Base-by-base conservation (phyloP, 2,329 filamentous ascomycete species). In the Dactylonectria estremocensis region DNA sequence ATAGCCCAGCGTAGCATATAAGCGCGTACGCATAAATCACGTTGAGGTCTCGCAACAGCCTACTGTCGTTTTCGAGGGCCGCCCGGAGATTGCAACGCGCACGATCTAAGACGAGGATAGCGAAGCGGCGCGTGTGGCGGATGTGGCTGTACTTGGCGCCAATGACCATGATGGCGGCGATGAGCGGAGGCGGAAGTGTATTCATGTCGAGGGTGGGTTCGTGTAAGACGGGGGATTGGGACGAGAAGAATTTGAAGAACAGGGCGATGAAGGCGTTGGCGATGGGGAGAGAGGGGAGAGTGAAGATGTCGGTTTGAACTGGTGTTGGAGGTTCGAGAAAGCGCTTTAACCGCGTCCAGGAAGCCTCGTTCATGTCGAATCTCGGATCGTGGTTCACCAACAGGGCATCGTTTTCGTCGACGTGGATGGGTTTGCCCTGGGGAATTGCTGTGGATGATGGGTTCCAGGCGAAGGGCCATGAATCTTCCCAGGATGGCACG, bases 111-210 rank as follows among this genome's bases (percentile, higher is more conserved):
- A 60, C 33, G 5, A 60, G 33, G 7, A 60, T 60, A 3, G 57
- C 46, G 14, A 60, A 60, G 37, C 50, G 57, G 14, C 46, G 46
- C 5, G 46, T 52, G 46, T 60, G 57, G 14, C 50, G 57, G 22
- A 60, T 16, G 11, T 60, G 33, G 33, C 57, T 60, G 10, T 60
- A 60, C 22, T 52, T 60, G 14, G 57, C 57, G 5, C 57, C 57
- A 10, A 60, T 60, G 33, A 50, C 13, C 33, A 60, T 60, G 14
- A 60, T 60, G 16, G 22, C n/a, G 13, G 48, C 57, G 33, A 60
- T 31, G 6, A 43, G n/a, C n/a, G 40, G 40, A 8, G 40, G 40
- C 40, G 46, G 3, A 18, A 60, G 37, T 2, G 16, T 2, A 10
- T 60, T 31, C 13, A 31, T 60, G 5, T 60, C 24, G 5, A 60